phyloP scores from a whole-genome alignment of 2,329 filamentous ascomycete genomes.

The Calycina herbarum region DNA sequence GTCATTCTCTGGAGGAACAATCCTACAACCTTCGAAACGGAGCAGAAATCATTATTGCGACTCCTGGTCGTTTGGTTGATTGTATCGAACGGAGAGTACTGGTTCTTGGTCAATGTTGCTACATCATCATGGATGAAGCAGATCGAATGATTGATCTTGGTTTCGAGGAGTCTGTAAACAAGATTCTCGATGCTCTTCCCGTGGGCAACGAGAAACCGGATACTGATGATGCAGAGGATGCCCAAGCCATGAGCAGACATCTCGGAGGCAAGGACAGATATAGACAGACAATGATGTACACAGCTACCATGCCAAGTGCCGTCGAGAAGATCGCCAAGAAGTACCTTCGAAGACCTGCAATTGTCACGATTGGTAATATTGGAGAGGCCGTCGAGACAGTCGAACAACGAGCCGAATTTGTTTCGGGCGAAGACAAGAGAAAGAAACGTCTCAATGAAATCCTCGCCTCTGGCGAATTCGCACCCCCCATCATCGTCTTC shows the following conservation, averaged over 20 bases:
- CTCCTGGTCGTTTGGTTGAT: constrained; percentile 92
- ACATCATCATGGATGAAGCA: constrained; percentile 99
- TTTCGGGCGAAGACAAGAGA: constrained; percentile 87
- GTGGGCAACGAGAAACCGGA: constrained; percentile 95
- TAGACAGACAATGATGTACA: constrained; percentile 99
- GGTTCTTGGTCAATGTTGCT: constrained; percentile 94
- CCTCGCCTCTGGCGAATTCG: constrained; percentile 75
- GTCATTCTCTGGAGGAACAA: constrained; percentile 92
- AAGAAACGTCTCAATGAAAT: constrained; percentile 97
- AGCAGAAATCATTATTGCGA: constrained; percentile 98
- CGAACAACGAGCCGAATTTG: constrained; percentile 92
- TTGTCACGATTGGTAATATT: constrained; percentile 89
- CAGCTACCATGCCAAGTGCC: constrained; percentile 90
- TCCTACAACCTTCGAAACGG: constrained; percentile 86
- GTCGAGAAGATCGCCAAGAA: constrained; percentile 97
- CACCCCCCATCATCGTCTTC: constrained; percentile 94
- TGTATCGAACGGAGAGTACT: constrained; percentile 92
- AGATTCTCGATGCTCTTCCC: constrained; percentile 91
- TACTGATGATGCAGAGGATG: constrained; percentile 84
- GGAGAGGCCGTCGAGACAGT: constrained; percentile 97
- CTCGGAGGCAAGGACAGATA: constrained; percentile 77
- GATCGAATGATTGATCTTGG: constrained; percentile 99
- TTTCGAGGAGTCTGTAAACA: constrained; percentile 96
- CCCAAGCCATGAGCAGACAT: constrained; percentile 78
- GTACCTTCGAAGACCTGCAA: constrained; percentile 89